phyloP scores from a whole-genome alignment of 1,284 basidiomycete genomes.

The Meira nashicola region DNA sequence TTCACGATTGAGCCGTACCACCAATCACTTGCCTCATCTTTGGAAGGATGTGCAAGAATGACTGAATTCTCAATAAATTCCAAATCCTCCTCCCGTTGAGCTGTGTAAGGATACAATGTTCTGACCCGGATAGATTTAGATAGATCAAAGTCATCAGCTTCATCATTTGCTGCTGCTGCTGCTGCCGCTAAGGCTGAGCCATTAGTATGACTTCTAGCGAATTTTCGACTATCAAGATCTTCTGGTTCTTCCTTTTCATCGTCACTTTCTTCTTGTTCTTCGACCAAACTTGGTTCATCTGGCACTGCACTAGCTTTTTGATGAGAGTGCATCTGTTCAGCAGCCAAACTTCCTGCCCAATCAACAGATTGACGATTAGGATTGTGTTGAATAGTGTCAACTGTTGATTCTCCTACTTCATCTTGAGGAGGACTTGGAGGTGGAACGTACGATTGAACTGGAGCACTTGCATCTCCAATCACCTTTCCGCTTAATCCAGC shows the following conservation, averaged over 20 bases:
- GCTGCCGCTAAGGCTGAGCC: slow-evolving; percentile 3
- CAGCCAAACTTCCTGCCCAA: slow-evolving; percentile 84
- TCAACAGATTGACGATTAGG: slow-evolving; percentile 76
- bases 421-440: slow-evolving; percentile 38
- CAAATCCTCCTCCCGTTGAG: slow-evolving; percentile 78
- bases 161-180: slow-evolving; percentile 16
- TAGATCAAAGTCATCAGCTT: slow-evolving; percentile 72
- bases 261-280: slow-evolving; percentile 60
- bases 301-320: slow-evolving; percentile 52
- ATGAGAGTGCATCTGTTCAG: slow-evolving; percentile 59
- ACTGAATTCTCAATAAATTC: slow-evolving; percentile 77
- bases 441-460: slow-evolving; percentile 57
- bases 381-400: slow-evolving; percentile 51
- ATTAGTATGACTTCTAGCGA: background rate
- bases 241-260: slow-evolving; percentile 31
- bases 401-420: slow-evolving; percentile 28
- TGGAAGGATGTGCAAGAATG: slow-evolving; percentile 76
- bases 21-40: slow-evolving; percentile 68
- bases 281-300: slow-evolving; percentile 60
- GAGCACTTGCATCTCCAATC: slow-evolving; percentile 67
- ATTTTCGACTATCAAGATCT: slow-evolving; percentile 6
- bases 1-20: slow-evolving; percentile 77
- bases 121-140: slow-evolving; percentile 63
- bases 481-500: slow-evolving; percentile 69
- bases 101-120: slow-evolving; percentile 64